These are phyloP conservation scores for Lepidium sativum DNA, from an alignment of 345 rosid genomes.

Conservation along the genomic window DNA sequence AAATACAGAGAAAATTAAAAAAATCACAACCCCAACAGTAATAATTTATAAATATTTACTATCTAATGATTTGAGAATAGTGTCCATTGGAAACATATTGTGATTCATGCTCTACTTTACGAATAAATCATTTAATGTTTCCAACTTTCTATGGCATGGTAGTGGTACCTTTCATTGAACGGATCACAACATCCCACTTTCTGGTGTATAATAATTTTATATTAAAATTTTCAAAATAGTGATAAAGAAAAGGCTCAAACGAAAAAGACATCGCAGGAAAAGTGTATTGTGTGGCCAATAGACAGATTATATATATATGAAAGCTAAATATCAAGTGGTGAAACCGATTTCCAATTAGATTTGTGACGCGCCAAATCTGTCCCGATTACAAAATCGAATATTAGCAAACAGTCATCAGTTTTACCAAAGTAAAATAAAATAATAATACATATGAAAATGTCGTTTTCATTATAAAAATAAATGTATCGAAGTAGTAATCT, in stretches of 20 bases:
- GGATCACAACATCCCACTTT: conserved; percentile 6
- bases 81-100: not conserved
- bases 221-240: not conserved
- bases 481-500: not conserved
- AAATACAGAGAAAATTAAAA: too few species aligned
- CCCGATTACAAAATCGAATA: not conserved
- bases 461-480: not conserved
- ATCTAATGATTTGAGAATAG: too few species aligned
- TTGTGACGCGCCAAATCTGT: not conserved
- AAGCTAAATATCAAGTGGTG: conserved; percentile 1
- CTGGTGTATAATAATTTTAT: not conserved
- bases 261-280: conserved; percentile 2
- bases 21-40: too few species aligned
- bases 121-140: not conserved
- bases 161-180: conserved; percentile 11
- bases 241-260: not conserved
- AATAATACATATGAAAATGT: not conserved
- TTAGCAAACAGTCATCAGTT: not conserved
- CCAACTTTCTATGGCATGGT: not conserved
- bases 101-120: conserved; percentile 7
- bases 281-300: conserved; percentile 11
- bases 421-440: too few species aligned
- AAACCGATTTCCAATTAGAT: not conserved
- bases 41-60: too few species aligned
- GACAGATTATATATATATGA: not conserved